phyloP scores from a whole-genome alignment of 345 rosid species.

The Hibiscus tridactylites region DNA sequence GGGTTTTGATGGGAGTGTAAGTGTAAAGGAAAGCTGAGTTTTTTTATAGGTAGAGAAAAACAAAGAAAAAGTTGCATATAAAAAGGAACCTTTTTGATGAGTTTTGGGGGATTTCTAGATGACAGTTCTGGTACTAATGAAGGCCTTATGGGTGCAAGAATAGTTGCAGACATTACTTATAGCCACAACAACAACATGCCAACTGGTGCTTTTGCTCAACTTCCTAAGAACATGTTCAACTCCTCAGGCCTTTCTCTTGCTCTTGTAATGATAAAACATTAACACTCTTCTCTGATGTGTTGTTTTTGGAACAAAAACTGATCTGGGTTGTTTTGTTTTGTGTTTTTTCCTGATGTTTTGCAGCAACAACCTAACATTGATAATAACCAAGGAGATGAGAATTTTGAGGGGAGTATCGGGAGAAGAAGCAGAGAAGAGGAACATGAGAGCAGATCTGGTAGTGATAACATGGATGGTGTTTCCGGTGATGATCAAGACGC shows the following conservation, averaged over 20 bases:
- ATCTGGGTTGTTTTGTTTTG: background rate
- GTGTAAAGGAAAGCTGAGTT: background rate
- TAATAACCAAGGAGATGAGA: slow-evolving; percentile 28
- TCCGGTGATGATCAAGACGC: slow-evolving; percentile 96
- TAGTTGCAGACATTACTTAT: slow-evolving; percentile 36
- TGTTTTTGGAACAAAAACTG: background rate
- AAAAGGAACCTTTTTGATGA: slow-evolving; percentile 34
- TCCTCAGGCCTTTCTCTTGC: slow-evolving; percentile 74
- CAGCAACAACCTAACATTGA: slow-evolving; percentile 49
- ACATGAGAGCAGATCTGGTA: slow-evolving; percentile 90
- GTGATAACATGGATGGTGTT: slow-evolving; percentile 84
- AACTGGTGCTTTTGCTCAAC: slow-evolving; percentile 44
- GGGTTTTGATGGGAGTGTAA: slow-evolving; percentile 2
- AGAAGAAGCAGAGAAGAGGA: slow-evolving; percentile 49
- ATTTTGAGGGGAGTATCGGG: slow-evolving; percentile 25
- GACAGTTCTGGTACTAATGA: slow-evolving; percentile 27
- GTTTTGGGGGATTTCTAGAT: slow-evolving; percentile 72
- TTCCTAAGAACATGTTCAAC: slow-evolving; percentile 54
- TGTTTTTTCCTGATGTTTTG: background rate
- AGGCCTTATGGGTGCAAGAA: slow-evolving; percentile 31
- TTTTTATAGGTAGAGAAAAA: background rate
- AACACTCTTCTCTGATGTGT: background rate
- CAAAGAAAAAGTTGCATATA: background rate
- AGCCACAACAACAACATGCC: slow-evolving; percentile 39
- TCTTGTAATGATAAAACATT: slow-evolving; percentile 30